Percentiles rank a stretch among this genome's conserved stretches.
Conservation (phyloP, 345 rosid species). For the Eucalyptus globulus region DNA sequence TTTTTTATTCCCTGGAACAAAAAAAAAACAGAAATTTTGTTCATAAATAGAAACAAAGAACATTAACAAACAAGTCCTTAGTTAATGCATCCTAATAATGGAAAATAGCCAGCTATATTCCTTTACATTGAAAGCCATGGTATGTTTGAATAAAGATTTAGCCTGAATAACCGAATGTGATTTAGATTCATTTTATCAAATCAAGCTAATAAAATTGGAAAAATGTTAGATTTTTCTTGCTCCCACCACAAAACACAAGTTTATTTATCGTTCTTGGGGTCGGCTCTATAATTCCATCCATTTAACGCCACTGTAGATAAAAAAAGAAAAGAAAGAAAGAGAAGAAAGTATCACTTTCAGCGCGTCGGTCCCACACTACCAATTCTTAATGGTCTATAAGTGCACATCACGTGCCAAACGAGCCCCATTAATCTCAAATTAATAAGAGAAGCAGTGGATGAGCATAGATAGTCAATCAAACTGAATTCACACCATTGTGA, state of each 20-base stretch:
- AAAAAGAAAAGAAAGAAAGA: not conserved
- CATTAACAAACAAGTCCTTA: not conserved
- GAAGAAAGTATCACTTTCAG: not conserved
- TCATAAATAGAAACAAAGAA: too few relatives aligned
- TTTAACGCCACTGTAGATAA: not conserved
- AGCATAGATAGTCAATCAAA: not conserved
- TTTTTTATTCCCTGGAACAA: too few relatives aligned
- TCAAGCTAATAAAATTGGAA: not conserved
- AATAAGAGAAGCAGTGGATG: not conserved
- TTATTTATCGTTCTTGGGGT: not conserved
- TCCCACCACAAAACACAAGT: not conserved
- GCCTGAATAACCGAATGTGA: not conserved
- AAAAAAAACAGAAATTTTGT: too few relatives aligned
- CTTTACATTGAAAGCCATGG: not conserved
- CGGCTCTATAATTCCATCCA: not conserved
- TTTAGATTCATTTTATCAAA: not conserved
- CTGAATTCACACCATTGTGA: not conserved
- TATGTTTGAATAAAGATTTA: not conserved
- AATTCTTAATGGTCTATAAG: not conserved
- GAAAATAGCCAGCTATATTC: not conserved
- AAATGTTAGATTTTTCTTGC: not conserved
- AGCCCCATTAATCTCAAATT: not conserved
- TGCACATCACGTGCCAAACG: not conserved
- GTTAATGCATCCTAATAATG: not conserved
- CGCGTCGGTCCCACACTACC: not conserved